A percentile compares a stretch with the other conserved stretches of the same genome.
These are phyloP conservation scores for Carallia brachiata DNA, from an alignment of 345 rosid species.

Conservation along the genomic window DNA sequence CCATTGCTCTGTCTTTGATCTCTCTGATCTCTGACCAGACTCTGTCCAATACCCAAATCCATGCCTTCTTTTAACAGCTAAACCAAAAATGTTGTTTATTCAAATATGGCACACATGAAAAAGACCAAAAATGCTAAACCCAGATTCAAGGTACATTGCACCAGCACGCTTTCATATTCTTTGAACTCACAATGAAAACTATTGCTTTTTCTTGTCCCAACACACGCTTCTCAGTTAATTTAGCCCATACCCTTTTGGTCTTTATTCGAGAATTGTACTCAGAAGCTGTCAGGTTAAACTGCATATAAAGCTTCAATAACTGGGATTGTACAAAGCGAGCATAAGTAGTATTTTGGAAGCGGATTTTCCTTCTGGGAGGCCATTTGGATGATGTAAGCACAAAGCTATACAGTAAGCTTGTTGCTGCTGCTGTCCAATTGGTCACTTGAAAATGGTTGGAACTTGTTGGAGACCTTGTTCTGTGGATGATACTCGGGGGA, in stretches of 20 bases:
- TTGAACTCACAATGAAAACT: conserved; percentile 46
- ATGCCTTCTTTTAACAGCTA: conserved; percentile 48
- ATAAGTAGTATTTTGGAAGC: conserved; percentile 11
- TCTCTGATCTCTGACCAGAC: conserved; percentile 38
- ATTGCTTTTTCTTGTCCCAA: conserved; percentile 51
- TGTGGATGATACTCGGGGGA: conserved; percentile 36
- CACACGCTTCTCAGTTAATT: conserved; percentile 35
- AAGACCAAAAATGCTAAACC: conserved; percentile 29
- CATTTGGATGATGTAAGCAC: conserved; percentile 7
- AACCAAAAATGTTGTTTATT: conserved; percentile 25
- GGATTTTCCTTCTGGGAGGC: conserved; percentile 11
- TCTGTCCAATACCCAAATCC: conserved; percentile 35
- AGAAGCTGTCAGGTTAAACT: conserved; percentile 23
- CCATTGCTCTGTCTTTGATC: conserved; percentile 30
- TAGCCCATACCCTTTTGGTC: conserved; percentile 68
- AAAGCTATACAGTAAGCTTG: conserved; percentile 2
- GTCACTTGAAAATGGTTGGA: conserved; percentile 44
- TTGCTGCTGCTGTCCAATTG: not conserved
- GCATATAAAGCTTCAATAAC: conserved; percentile 26
- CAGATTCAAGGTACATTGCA: conserved; percentile 58
- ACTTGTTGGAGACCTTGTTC: conserved; percentile 59
- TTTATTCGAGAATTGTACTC: conserved; percentile 24
- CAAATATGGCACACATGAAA: conserved; percentile 33
- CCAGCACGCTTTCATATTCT: conserved; percentile 45
- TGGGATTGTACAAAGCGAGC: conserved; percentile 18